Conservation (phyloP, 1,139 yeast genomes). For the Blastobotrys raffinosifermentans region DNA sequence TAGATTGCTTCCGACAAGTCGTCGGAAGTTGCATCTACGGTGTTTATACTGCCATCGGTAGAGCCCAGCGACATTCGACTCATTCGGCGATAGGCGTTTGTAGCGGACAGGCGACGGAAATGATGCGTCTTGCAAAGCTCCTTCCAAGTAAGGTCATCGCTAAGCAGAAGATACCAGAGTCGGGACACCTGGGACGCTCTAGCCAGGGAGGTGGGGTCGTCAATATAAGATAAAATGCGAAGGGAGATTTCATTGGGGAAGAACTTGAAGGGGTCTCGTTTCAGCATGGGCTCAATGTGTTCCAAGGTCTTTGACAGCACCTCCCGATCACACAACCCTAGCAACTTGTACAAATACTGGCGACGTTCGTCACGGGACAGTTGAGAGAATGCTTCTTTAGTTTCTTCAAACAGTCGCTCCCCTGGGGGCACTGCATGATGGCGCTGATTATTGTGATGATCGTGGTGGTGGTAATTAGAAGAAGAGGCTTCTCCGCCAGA, state of each 20-base stretch:
- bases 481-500: no score
- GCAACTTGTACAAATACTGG: slow-evolving; percentile 25
- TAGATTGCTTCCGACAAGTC: slow-evolving; percentile 31
- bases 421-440: slow-evolving; percentile 2
- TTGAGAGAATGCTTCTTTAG: slow-evolving; percentile 1
- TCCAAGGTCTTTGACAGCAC: slow-evolving; percentile 63
- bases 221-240: slow-evolving; percentile 77
- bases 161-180: slow-evolving; percentile 37
- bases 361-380: neutral
- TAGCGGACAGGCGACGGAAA: slow-evolving; percentile 35
- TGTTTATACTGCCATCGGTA: slow-evolving; percentile 8
- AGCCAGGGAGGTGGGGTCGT: slow-evolving; percentile 41
- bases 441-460: no score
- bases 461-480: no score
- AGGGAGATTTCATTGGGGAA: slow-evolving; percentile 81
- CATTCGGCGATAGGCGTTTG: slow-evolving; percentile 13
- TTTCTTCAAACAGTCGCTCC: slow-evolving; percentile 3
- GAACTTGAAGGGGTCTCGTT: slow-evolving; percentile 78
- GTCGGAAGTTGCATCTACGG: slow-evolving; percentile 12
- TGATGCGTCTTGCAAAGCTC: slow-evolving; percentile 37
- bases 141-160: slow-evolving; percentile 41
- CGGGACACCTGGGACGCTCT: slow-evolving; percentile 41
- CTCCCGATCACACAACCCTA: slow-evolving; percentile 42
- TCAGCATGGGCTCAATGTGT: slow-evolving; percentile 68
- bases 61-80: slow-evolving; percentile 18